Evolutionary conservation across 441 rosid genomes (phyloP).

Genomic region (Jatropha multifida): DNA sequence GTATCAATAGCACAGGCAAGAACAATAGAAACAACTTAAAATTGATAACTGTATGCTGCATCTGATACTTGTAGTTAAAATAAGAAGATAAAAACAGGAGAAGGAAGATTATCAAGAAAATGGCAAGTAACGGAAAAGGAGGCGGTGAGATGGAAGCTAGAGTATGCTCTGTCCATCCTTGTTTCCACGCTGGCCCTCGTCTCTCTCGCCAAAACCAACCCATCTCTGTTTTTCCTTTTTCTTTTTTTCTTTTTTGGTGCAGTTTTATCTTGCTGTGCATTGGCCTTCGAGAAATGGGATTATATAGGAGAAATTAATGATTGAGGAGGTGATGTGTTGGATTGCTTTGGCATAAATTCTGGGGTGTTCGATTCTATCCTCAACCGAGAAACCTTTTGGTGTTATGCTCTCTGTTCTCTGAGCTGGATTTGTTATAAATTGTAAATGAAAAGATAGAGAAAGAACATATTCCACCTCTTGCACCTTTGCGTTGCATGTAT

Average conservation of each 20-base stretch:
- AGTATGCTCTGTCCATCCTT: conserved; percentile 56
- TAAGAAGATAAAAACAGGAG: conserved; percentile 50
- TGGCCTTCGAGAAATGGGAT: neutral
- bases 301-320: neutral
- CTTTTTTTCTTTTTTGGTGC: neutral
- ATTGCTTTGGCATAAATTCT: conserved; percentile 44
- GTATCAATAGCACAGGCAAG: conserved; percentile 56
- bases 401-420: conserved; percentile 1
- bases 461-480: conserved; percentile 25
- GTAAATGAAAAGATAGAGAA: neutral
- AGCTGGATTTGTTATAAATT: neutral
- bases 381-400: conserved; percentile 27
- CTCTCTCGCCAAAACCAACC: conserved; percentile 58
- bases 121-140: conserved; percentile 48
- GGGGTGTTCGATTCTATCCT: conserved; percentile 31
- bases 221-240: conserved; percentile 32
- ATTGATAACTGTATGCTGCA: conserved; percentile 36
- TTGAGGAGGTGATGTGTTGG: neutral
- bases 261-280: neutral
- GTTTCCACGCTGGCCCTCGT: conserved; percentile 59
- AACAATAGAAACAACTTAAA: conserved; percentile 56
- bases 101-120: conserved; percentile 50
- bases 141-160: conserved; percentile 59
- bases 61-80: conserved; percentile 42
- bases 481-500: neutral